Evolutionary conservation across 2,329 filamentous ascomycete genomes (phyloP).

Genomic region (Huntiella decipiens): DNA sequence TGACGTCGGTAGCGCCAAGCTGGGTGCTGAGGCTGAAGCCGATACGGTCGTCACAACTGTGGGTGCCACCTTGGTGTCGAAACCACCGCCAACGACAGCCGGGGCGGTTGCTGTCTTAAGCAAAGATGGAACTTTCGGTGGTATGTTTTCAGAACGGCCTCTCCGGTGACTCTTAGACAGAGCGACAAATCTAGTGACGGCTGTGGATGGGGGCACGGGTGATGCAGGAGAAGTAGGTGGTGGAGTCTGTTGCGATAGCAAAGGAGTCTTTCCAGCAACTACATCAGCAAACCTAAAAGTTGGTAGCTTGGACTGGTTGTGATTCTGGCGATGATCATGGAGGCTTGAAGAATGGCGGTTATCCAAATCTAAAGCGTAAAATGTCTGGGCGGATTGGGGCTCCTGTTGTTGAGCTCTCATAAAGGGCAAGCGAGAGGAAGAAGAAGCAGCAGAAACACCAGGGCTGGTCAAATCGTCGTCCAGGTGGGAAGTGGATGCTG

Average conservation of each 20-base stretch:
- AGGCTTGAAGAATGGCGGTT: conserved; percentile 11
- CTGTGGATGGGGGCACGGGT: conserved; percentile 22
- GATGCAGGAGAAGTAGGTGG: conserved; percentile 18
- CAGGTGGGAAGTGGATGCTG: conserved; percentile 9
- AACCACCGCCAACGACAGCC: neutral
- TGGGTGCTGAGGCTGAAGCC: conserved; percentile 7
- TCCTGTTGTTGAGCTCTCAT: conserved; percentile 4
- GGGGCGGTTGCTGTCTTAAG: conserved; percentile 4
- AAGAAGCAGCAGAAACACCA: conserved; percentile 7
- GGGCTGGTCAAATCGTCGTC: conserved; percentile 10
- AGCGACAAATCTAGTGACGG: conserved; percentile 18
- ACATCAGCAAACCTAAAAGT: conserved; percentile 35
- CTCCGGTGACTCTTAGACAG: conserved; percentile 14
- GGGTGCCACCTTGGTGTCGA: conserved; percentile 2
- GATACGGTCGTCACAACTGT: conserved; percentile 5
- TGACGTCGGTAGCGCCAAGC: conserved; percentile 14
- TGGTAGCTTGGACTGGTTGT: conserved; percentile 36
- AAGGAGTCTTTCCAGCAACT: conserved; percentile 15
- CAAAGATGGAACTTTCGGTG: conserved; percentile 4
- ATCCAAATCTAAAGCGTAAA: conserved; percentile 9
- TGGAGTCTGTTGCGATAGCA: conserved; percentile 16
- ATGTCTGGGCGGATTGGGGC: conserved; percentile 8
- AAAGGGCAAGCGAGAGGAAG: conserved; percentile 5
- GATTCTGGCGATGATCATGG: conserved; percentile 31
- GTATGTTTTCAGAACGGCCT: conserved; percentile 10